Evolutionary conservation across 106 monocot genomes (phyloP).

Genomic region (Chionographis japonica): DNA sequence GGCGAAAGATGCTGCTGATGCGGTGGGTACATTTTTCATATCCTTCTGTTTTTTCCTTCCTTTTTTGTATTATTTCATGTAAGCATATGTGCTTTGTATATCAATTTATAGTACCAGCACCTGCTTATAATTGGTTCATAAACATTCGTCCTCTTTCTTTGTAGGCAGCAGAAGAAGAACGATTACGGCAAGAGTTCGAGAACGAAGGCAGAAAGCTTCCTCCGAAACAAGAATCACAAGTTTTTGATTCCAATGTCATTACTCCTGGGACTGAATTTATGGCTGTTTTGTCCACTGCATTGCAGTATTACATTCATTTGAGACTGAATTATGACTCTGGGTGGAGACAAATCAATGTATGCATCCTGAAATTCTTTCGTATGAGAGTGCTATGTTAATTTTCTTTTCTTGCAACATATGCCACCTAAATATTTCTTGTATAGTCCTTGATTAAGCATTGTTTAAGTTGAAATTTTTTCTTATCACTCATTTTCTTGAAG

Average conservation of each 20-base stretch:
- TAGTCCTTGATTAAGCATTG: not conserved
- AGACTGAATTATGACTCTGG: constrained; percentile 90
- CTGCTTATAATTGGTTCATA: no score
- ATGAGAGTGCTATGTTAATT: not conserved
- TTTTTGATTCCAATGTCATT: constrained; percentile 92
- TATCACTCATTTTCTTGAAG: constrained; percentile 60
- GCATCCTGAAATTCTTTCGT: not conserved
- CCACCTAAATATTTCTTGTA: not conserved
- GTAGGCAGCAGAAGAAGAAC: constrained; percentile 87
- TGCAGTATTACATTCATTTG: constrained; percentile 87
- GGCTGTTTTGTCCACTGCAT: constrained; percentile 73
- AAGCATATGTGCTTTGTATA: not conserved
- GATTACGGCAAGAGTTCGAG: constrained; percentile 85
- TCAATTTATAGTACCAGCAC: no score
- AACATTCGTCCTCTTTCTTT: constrained; percentile 1
- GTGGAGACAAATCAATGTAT: constrained; percentile 90
- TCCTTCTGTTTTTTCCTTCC: not conserved
- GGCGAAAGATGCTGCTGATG: constrained; percentile 97
- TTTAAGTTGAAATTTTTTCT: constrained; percentile 13
- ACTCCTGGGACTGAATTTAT: constrained; percentile 99
- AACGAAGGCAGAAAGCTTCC: constrained; percentile 96
- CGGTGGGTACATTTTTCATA: constrained; percentile 39
- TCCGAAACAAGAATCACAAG: constrained; percentile 81
- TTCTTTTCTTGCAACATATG: not conserved
- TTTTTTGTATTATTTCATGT: not conserved